phyloP scores from a whole-genome alignment of 768 basidiomycete species.

The Termitomyces bulborhizus region DNA sequence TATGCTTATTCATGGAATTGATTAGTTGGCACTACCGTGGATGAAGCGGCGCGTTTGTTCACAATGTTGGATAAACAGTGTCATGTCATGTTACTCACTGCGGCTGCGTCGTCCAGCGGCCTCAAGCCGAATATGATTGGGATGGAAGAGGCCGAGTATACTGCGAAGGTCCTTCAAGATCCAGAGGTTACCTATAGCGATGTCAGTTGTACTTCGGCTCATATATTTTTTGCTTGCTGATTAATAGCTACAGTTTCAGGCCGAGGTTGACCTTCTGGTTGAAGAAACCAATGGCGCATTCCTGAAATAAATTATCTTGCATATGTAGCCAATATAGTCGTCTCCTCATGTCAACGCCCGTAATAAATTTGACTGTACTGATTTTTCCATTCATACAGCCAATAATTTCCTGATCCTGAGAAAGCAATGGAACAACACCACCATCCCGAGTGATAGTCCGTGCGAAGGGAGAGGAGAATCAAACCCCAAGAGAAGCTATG shows the following conservation, averaged over 20 bases:
- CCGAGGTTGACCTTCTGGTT: slow-evolving; percentile 19
- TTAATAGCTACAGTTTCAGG: slow-evolving; percentile 17
- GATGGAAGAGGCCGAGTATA: slow-evolving; percentile 20
- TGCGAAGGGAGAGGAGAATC: too few relatives aligned
- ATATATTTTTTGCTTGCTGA: neutral
- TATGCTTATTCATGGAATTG: neutral
- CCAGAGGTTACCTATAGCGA: slow-evolving; percentile 13
- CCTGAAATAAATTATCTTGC: slow-evolving; percentile 11
- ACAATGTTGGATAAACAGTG: slow-evolving; percentile 38
- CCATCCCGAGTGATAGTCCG: too few relatives aligned
- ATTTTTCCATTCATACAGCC: neutral
- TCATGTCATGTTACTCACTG: slow-evolving; percentile 39
- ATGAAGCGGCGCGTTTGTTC: slow-evolving; percentile 37
- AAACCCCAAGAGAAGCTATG: too few relatives aligned
- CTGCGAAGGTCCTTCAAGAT: slow-evolving; percentile 16
- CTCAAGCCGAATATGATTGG: slow-evolving; percentile 18
- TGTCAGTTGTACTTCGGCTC: slow-evolving; percentile 5
- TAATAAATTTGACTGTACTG: neutral
- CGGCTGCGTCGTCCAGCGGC: slow-evolving; percentile 29
- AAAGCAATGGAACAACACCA: neutral
- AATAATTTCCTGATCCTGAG: neutral
- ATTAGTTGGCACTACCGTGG: slow-evolving; percentile 32
- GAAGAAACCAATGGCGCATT: slow-evolving; percentile 23
- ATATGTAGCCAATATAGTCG: neutral
- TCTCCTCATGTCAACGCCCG: neutral